Base-by-base conservation (phyloP, 176 grass and related monocot species). In the Miscanthus lutarioriparius region DNA sequence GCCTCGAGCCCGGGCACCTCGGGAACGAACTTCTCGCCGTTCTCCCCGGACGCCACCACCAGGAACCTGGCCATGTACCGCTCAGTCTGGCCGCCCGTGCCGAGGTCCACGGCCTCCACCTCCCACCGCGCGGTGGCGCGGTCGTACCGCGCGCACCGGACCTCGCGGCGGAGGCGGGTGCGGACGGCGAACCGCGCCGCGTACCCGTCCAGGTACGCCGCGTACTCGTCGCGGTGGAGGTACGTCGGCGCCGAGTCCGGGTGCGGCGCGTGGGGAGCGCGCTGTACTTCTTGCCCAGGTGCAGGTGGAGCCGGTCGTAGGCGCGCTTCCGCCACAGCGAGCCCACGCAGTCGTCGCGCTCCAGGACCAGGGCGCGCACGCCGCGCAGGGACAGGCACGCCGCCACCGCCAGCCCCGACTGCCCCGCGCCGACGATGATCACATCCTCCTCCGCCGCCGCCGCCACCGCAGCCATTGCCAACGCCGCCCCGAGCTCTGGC, bases 361-460 rank as follows among this genome's bases (percentile, higher is more conserved):
- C 96, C 25, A 98, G 91, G 41, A 95, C 81, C 13, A 98, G 54
- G 70, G 80, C 85, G 0, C 70, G 76, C 5, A 95, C 54, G 5
- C 80, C 86, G 27, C 78, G 80, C 25, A 70, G 23, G 5, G 72
- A 82, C 72, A 98, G 87, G 87, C 91, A 98, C 16, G 93, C 91
- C 20, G 96, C 89, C 62, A 45, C 87, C 10, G 93, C 96, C 3
- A 98, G 83, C 0, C 96, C 96, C 0, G 96, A 93, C 76, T 88
- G 96, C 17, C 96, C 96, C 1, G 96, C 96, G 2, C 93, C 96
- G 0, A 98, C 96, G 67, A 98, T 90, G 65, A 95, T 58, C 79
- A 86, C 88, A 6, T 86, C 88, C 83, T 86, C 88, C 73, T 0
- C 37, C 26, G 8, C 6, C 88, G 3, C 10, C 7, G 2, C 6